Percentiles rank a stretch among this genome's conserved stretches.
Conservation (phyloP, 139 green algal genomes). For the Tetradesmus lagerheimii region DNA sequence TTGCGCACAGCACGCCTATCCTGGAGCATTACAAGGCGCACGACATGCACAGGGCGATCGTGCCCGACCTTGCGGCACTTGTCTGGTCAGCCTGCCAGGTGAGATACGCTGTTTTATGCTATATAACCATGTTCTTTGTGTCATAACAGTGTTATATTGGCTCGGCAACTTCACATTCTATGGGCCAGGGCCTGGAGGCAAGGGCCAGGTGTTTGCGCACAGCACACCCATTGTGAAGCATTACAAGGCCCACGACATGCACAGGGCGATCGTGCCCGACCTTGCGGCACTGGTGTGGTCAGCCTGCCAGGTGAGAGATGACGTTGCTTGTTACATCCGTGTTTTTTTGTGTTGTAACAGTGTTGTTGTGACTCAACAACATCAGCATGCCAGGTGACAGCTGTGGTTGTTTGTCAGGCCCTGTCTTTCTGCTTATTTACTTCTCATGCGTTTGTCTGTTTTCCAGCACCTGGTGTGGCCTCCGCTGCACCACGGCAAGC, state of each 20-base stretch:
- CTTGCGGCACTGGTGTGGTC: constrained; percentile 50
- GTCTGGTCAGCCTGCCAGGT: constrained; percentile 46
- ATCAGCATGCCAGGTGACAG: too few relatives aligned
- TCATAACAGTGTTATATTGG: too few relatives aligned
- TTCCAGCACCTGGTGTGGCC: constrained; percentile 45
- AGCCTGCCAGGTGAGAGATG: constrained; percentile 32
- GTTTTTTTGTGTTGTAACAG: too few relatives aligned
- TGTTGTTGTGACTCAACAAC: too few relatives aligned
- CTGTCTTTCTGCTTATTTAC: too few relatives aligned
- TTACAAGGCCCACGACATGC: background rate
- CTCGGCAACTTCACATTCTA: too few relatives aligned
- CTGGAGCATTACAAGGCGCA: constrained; percentile 35
- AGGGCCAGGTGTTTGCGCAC: constrained; percentile 53
- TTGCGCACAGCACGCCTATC: constrained; percentile 49
- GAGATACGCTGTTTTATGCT: background rate
- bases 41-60: constrained; percentile 6
- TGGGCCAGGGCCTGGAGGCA: constrained; percentile 38
- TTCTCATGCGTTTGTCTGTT: too few relatives aligned
- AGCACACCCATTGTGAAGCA: constrained; percentile 32
- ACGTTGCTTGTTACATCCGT: too few relatives aligned
- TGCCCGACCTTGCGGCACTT: constrained; percentile 54
- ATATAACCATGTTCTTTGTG: too few relatives aligned
- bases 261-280: constrained; percentile 44
- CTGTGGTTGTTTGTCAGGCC: too few relatives aligned
- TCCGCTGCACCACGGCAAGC: constrained; percentile 47